phyloP scores from a whole-genome alignment of 257 asterid species.

The Lantana camara region DNA sequence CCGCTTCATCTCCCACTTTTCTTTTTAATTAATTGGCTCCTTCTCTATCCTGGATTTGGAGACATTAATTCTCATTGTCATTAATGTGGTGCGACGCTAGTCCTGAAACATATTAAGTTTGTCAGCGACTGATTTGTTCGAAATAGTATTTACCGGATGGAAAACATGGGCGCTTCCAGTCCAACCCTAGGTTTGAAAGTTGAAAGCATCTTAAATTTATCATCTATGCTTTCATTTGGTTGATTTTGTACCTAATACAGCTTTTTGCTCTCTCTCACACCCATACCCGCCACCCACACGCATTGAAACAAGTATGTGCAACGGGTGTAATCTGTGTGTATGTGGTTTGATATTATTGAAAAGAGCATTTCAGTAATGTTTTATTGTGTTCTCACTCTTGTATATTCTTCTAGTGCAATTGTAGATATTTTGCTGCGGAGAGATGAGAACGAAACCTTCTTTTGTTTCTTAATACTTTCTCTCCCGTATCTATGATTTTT shows the following conservation, averaged over 20 bases:
- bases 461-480: constrained; percentile 56
- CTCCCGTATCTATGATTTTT: constrained; percentile 80
- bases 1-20: too few relatives aligned
- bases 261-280: neutral
- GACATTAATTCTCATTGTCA: too few relatives aligned
- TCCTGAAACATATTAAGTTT: too few relatives aligned
- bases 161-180: too few relatives aligned
- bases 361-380: constrained; percentile 5
- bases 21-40: too few relatives aligned
- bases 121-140: too few relatives aligned
- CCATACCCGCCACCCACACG: neutral
- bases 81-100: too few relatives aligned
- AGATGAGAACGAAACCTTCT: constrained; percentile 77
- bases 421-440: constrained; percentile 96
- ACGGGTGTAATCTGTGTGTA: neutral
- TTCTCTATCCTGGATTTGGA: too few relatives aligned
- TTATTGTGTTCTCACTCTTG: constrained; percentile 1
- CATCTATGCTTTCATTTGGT: constrained; percentile 21
- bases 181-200: too few relatives aligned
- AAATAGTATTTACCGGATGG: too few relatives aligned
- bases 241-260: constrained; percentile 21
- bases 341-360: constrained; percentile 11
- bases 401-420: constrained; percentile 57
- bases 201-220: neutral
- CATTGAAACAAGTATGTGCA: neutral